Evolutionary conservation across 179 eudicot species (phyloP).

Genomic region (Carnegiea gigantea): DNA sequence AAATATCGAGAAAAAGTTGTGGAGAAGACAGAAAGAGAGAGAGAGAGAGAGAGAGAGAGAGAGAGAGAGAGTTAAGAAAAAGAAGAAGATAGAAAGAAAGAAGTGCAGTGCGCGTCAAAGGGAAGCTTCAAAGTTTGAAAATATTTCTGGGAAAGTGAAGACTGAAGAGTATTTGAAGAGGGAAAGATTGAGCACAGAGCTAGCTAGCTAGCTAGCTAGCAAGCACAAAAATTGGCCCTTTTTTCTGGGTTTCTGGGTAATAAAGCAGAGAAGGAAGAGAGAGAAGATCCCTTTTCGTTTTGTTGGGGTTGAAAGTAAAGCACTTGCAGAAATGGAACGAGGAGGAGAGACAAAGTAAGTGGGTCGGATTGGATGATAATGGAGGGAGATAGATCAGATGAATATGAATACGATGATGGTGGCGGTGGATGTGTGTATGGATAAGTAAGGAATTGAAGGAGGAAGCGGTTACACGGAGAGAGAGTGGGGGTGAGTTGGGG

Average conservation of each 20-base stretch:
- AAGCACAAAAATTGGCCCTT: background rate
- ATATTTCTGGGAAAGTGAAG: conserved; percentile 1
- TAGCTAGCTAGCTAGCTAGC: background rate
- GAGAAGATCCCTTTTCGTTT: too few species aligned
- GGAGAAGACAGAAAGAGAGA: conserved; percentile 17
- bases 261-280: background rate
- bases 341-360: background rate
- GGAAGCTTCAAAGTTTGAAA: conserved; percentile 28
- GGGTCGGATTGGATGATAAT: background rate
- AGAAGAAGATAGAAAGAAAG: background rate
- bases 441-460: background rate
- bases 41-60: too few species aligned
- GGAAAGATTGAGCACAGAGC: background rate
- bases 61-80: background rate
- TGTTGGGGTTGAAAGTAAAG: background rate
- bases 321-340: background rate
- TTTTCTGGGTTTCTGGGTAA: background rate
- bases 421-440: background rate
- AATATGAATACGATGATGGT: too few species aligned
- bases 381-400: background rate
- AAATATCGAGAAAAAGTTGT: conserved; percentile 5
- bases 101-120: conserved; percentile 26
- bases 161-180: background rate
- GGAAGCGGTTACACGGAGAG: background rate
- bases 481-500: background rate